A percentile compares a stretch with the other conserved stretches of the same genome.
Evolutionary conservation across 1,139 yeast genomes (phyloP).

Genomic region (Blastobotrys illinoisensis): DNA sequence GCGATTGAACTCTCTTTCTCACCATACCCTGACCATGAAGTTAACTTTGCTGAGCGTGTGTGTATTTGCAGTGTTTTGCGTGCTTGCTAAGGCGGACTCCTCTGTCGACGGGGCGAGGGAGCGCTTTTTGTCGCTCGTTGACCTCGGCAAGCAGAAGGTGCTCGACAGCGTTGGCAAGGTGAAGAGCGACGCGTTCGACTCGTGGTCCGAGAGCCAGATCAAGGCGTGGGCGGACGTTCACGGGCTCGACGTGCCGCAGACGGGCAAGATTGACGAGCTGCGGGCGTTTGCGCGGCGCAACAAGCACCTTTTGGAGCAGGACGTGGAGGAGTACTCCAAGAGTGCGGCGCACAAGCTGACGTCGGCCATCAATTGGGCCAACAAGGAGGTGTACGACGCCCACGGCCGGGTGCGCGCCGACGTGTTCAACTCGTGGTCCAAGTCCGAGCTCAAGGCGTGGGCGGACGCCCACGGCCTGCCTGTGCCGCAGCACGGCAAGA

Average conservation of each 20-base stretch:
- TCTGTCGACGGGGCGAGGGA: slow-evolving; percentile 14
- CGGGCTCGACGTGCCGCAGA: slow-evolving; percentile 37
- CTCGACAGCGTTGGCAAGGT: slow-evolving; percentile 42
- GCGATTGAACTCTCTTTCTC: background rate
- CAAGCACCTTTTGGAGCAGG: slow-evolving; percentile 24
- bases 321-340: slow-evolving; percentile 17
- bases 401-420: slow-evolving; percentile 43
- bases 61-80: background rate
- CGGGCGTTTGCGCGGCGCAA: slow-evolving; percentile 37
- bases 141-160: slow-evolving; percentile 39
- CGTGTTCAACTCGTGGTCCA: slow-evolving; percentile 45
- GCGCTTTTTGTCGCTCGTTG: slow-evolving; percentile 45
- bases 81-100: background rate
- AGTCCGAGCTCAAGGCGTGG: slow-evolving; percentile 44
- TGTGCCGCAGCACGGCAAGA: slow-evolving; percentile 32
- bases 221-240: slow-evolving; percentile 45
- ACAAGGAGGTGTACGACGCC: slow-evolving; percentile 36
- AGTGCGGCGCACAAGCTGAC: slow-evolving; percentile 14
- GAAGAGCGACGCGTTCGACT: slow-evolving; percentile 42
- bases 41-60: background rate
- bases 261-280: slow-evolving; percentile 34
- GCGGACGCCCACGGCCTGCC: slow-evolving; percentile 40
- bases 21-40: background rate
- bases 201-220: slow-evolving; percentile 44
- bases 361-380: slow-evolving; percentile 36